Evolutionary conservation across 1,284 basidiomycete species (phyloP).

Genomic region (Ustilago shanxiensis): DNA sequence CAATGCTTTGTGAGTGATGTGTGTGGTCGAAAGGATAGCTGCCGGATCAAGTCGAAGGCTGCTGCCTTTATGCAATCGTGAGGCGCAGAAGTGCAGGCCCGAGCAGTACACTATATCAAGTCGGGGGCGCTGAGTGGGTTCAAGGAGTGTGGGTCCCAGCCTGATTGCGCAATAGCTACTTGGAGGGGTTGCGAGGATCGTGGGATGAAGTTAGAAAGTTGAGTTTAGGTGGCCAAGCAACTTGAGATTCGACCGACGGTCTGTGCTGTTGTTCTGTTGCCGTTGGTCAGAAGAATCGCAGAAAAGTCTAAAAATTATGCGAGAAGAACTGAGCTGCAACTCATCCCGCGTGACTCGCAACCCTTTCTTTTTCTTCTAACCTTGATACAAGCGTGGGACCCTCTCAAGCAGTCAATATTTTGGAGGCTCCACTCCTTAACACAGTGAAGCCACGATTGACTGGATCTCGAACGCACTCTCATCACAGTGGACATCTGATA

Average conservation of each 20-base stretch:
- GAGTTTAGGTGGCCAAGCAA: slow-evolving; percentile 1
- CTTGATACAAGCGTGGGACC: neutral
- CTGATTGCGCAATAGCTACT: neutral
- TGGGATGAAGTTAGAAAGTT: neutral
- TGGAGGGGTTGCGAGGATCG: neutral
- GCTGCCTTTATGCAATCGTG: slow-evolving; percentile 17
- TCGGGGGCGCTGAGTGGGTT: neutral
- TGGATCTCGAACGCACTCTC: neutral
- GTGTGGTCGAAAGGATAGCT: neutral
- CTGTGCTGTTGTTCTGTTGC: slow-evolving; percentile 20
- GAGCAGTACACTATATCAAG: too few species aligned
- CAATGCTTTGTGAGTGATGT: neutral
- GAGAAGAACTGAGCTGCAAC: slow-evolving; percentile 1
- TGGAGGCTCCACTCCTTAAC: neutral
- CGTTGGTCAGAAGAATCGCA: neutral
- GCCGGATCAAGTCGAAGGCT: neutral
- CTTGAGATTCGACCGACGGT: slow-evolving; percentile 9
- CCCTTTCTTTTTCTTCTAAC: neutral
- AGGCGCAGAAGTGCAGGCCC: neutral
- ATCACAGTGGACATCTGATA: neutral
- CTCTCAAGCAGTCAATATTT: neutral
- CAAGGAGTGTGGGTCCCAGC: slow-evolving; percentile 6
- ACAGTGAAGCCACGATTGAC: neutral
- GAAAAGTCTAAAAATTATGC: slow-evolving; percentile 1
- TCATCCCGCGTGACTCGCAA: slow-evolving; percentile 1